Base-by-base conservation (phyloP, 2,329 filamentous ascomycete genomes). In the Pseudogymnoascus sp. region DNA sequence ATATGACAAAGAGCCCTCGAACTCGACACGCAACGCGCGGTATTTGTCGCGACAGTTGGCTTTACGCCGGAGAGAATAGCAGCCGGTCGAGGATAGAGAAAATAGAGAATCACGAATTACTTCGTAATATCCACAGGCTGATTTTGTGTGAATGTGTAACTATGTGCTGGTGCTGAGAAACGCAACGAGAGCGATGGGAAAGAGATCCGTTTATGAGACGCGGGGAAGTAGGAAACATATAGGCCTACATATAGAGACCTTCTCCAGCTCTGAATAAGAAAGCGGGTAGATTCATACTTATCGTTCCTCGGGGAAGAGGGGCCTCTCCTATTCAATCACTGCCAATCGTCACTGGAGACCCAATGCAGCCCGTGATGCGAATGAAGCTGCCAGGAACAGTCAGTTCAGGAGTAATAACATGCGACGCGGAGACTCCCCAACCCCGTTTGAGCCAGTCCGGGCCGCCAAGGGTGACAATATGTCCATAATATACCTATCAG, bases 341-440 rank as follows among this genome's bases (percentile, higher is more conserved):
- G 16, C 28, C 28, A 56, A 34, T 56, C 28, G 16, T 14, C 28
- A 14, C 49, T 34, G 49, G 9, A 56, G 49, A 34, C 49, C 49
- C 49, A 34, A 56, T 56, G 28, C 2, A 18, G 49, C 28, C 28
- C 16, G 12, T 14, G 25, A 14, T 21, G 18, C 28, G 49, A 56
- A 56, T 16, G n/a, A 56, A 21, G 28, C n/a, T 9, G 49, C 49
- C 28, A 56, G 49, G 49, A 56, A 34, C 12, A 56, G 49, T 56
- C 49, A 56, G 28, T 56, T 56, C 49, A 56, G 49, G 49, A 56
- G 28, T 6, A 56, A 56, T 11, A 31, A 56, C n/a, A 56, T 34
- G 49, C n/a, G 5, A 56, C 49, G 11, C 28, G n/a, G 49, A 56
- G 49, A 34, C 49, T 56, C 49, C 5, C 6, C 16, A 5, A 21